A percentile compares a stretch with the other conserved stretches of the same genome.
Conservation (phyloP, 805 yeast genomes). For the Monosporozyma yasuniensis region DNA sequence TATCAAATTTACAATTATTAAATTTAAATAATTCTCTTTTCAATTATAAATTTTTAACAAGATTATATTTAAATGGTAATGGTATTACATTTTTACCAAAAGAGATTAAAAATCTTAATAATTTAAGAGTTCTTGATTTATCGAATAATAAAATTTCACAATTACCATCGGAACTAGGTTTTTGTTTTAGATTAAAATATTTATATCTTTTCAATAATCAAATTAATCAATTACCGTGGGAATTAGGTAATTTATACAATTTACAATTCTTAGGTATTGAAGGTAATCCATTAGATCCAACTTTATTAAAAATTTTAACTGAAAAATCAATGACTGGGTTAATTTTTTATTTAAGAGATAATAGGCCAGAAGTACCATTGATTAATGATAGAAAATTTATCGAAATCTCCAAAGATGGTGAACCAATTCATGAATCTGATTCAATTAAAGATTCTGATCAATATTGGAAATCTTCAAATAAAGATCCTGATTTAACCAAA, state of each 20-base stretch:
- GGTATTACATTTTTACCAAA: slow-evolving; percentile 60
- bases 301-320: slow-evolving; percentile 56
- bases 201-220: slow-evolving; percentile 83
- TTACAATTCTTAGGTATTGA: slow-evolving; percentile 84
- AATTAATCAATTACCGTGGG: slow-evolving; percentile 65
- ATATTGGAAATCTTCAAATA: slow-evolving; percentile 22
- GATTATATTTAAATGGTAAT: slow-evolving; percentile 81
- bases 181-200: slow-evolving; percentile 69
- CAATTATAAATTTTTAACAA: slow-evolving; percentile 75
- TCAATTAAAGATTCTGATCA: slow-evolving; percentile 10
- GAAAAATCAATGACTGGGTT: slow-evolving; percentile 80
- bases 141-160: slow-evolving; percentile 64
- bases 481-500: slow-evolving; percentile 20
- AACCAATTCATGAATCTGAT: slow-evolving; percentile 29
- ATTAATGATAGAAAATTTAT: slow-evolving; percentile 81
- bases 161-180: slow-evolving; percentile 80
- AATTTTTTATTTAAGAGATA: slow-evolving; percentile 72
- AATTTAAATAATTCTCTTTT: slow-evolving; percentile 65
- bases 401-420: slow-evolving; percentile 69
- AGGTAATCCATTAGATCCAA: slow-evolving; percentile 76
- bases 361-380: slow-evolving; percentile 55
- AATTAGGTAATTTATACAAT: slow-evolving; percentile 77
- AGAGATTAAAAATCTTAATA: slow-evolving; percentile 55
- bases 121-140: slow-evolving; percentile 74
- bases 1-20: slow-evolving; percentile 79